phyloP scores from a whole-genome alignment of 73 alveolate genomes.

The Paramecium bursaria region DNA sequence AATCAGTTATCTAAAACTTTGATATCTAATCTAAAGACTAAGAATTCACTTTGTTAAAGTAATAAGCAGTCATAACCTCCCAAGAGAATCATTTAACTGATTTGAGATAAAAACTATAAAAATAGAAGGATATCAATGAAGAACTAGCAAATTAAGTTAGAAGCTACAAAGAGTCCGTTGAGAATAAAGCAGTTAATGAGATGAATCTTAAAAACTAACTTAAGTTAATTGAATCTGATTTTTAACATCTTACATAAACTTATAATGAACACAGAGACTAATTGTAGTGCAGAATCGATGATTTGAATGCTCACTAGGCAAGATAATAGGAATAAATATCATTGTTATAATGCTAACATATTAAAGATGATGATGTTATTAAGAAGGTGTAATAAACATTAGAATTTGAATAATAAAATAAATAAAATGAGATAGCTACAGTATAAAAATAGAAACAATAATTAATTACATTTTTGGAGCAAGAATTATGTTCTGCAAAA shows the following conservation, averaged over 20 bases:
- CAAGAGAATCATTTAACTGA: constrained; percentile 5
- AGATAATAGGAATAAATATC: constrained; percentile 21
- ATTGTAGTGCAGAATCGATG: not conserved
- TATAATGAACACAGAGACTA: not conserved
- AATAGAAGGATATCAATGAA: not conserved
- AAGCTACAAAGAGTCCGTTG: not conserved
- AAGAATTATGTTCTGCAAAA: not conserved
- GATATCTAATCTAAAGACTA: constrained; percentile 48
- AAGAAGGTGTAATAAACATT: constrained; percentile 15
- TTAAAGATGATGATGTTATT: not conserved
- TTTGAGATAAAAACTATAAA: not conserved
- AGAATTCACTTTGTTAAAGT: constrained; percentile 35
- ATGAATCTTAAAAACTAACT: not conserved
- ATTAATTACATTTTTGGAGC: constrained; percentile 16
- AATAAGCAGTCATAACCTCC: not conserved
- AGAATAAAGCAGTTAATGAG: not conserved
- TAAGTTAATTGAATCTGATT: constrained; percentile 13
- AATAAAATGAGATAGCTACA: not conserved
- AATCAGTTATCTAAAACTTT: constrained; percentile 15
- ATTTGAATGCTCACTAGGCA: not conserved
- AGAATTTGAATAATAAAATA: not conserved
- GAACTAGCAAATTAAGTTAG: not conserved
- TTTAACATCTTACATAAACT: constrained; percentile 15
- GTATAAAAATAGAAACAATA: constrained; percentile 28
- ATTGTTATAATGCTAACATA: not conserved